phyloP scores from a whole-genome alignment of 139 green algal species.

The Monoraphidium neglectum region DNA sequence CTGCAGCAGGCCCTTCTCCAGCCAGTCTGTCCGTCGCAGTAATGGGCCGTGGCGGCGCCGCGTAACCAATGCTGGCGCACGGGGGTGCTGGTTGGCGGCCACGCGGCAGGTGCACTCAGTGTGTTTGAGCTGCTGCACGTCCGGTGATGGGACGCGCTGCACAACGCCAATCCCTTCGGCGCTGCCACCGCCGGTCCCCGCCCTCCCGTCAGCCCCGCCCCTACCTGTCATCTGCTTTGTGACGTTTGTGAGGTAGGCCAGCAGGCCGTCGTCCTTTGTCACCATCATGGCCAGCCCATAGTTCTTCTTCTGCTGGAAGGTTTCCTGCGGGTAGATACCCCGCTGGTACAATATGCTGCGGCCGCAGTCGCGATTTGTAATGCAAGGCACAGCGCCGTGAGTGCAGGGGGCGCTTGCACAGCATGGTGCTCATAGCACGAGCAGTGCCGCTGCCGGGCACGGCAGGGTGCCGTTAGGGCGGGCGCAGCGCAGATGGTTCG shows the following conservation, averaged over 20 bases:
- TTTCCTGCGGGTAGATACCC: conserved; percentile 92
- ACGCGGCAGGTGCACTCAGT: too few species aligned
- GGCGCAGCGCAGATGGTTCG: not conserved
- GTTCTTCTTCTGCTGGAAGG: conserved; percentile 85
- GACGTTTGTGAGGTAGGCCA: conserved; percentile 81
- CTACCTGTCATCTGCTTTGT: conserved; percentile 78
- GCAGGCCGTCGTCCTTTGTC: conserved; percentile 75
- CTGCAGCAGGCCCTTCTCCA: conserved; percentile 80
- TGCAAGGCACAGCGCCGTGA: too few species aligned
- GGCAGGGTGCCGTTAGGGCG: not conserved
- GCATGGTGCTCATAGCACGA: too few species aligned
- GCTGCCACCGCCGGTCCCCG: too few species aligned
- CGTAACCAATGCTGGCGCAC: not conserved
- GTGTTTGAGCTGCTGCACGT: too few species aligned
- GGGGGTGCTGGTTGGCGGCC: not conserved
- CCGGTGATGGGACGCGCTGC: too few species aligned
- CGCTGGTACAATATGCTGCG: conserved; percentile 95
- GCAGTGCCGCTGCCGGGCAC: too few species aligned
- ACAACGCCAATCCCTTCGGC: too few species aligned
- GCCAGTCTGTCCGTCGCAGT: conserved; percentile 74
- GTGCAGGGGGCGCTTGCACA: too few species aligned
- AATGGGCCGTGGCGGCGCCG: not conserved
- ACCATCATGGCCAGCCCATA: conserved; percentile 94
- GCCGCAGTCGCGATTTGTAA: not conserved
- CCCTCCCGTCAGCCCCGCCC: too few species aligned